Conservation (phyloP, 768 basidiomycete species). For the Calocera viscosa region DNA sequence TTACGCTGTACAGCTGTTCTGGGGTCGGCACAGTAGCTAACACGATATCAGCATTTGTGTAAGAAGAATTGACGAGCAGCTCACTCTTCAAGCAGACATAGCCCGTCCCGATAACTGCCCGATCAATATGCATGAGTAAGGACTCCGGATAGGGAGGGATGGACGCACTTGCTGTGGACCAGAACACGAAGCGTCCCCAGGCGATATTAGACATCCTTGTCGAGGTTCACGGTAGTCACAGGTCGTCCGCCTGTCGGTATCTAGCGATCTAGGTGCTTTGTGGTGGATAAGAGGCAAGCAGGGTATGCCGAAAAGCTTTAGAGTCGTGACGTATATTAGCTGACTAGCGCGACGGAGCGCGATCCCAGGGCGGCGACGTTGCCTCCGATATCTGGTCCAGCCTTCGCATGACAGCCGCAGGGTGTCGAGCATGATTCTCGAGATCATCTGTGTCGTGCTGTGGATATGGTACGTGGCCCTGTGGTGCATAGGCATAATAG, state of each 20-base stretch:
- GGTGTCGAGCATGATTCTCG: background rate
- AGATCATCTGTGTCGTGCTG: slow-evolving; percentile 15
- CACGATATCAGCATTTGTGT: background rate
- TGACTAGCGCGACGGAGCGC: background rate
- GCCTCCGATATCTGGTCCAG: background rate
- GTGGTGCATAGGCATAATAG: slow-evolving; percentile 56
- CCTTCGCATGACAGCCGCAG: background rate
- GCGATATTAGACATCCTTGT: background rate
- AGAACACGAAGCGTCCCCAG: background rate
- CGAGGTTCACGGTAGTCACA: background rate
- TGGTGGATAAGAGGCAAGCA: background rate
- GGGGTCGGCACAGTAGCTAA: background rate
- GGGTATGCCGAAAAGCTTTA: background rate
- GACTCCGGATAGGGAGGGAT: background rate
- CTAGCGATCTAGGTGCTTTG: background rate
- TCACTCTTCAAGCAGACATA: background rate
- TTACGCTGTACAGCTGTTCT: background rate
- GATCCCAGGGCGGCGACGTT: background rate
- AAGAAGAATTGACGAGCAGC: background rate
- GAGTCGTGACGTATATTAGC: background rate
- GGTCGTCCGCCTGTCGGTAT: background rate
- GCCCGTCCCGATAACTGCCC: background rate
- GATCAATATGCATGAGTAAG: background rate
- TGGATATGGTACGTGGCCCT: slow-evolving; percentile 44
- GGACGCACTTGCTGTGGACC: background rate